A percentile compares a stretch with the other conserved stretches of the same genome.
Conservation (phyloP, 2,329 filamentous ascomycete genomes). For the Penicillium sp. region DNA sequence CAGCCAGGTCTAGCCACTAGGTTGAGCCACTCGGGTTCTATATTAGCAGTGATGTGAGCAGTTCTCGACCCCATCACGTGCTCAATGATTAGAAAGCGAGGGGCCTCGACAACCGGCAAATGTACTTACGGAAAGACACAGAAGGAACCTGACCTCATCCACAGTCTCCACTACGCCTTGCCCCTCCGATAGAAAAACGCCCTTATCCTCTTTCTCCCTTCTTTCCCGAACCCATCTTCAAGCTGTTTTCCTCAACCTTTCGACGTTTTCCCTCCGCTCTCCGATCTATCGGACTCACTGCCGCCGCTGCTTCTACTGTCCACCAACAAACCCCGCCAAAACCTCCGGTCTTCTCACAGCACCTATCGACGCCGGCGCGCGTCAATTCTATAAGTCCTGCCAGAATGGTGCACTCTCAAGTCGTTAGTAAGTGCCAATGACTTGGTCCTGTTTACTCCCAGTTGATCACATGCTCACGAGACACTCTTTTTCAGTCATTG, state of each 20-base stretch:
- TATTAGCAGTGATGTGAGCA: conserved; percentile 1
- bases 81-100: conserved; percentile 19
- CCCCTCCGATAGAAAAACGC: conserved; percentile 11
- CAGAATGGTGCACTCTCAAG: conserved; percentile 81
- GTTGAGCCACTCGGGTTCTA: neutral
- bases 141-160: conserved; percentile 16
- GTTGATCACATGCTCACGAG: conserved; percentile 15
- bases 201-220: conserved; percentile 9
- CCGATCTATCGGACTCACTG: conserved; percentile 66
- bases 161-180: conserved; percentile 17
- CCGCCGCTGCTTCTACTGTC: conserved; percentile 65
- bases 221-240: conserved; percentile 56
- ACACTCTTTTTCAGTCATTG: conserved; percentile 56
- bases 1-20: neutral
- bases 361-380: conserved; percentile 38
- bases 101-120: conserved; percentile 20
- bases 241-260: conserved; percentile 85
- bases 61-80: conserved; percentile 18
- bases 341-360: conserved; percentile 31
- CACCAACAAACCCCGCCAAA: conserved; percentile 53
- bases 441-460: conserved; percentile 5
- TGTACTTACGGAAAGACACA: conserved; percentile 17
- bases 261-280: conserved; percentile 62
- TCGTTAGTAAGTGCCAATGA: conserved; percentile 64
- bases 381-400: conserved; percentile 36